phyloP scores from a whole-genome alignment of 2,329 filamentous ascomycete genomes.

The Aureobasidium vineae region DNA sequence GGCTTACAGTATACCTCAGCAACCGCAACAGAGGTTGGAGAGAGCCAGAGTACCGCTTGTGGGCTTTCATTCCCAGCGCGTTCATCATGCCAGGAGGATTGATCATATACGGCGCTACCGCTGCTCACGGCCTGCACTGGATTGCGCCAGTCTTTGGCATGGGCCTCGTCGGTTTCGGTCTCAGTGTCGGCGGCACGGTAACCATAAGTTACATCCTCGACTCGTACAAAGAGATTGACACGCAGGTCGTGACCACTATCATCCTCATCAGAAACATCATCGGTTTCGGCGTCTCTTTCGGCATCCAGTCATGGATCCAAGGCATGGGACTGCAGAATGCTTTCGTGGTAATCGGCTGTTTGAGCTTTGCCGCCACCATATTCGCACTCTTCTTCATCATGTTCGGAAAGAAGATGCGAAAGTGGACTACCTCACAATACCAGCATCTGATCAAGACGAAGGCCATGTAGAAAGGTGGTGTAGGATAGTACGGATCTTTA shows the following conservation, averaged over 20 bases:
- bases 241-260: constrained; percentile 29
- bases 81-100: constrained; percentile 30
- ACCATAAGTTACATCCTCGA: constrained; percentile 31
- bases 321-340: constrained; percentile 27
- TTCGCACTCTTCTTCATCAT: constrained; percentile 26
- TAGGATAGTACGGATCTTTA: neutral
- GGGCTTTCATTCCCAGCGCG: constrained; percentile 27
- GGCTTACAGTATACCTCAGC: constrained; percentile 30
- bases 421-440: constrained; percentile 22
- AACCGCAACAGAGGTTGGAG: constrained; percentile 32
- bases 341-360: constrained; percentile 27
- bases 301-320: constrained; percentile 27
- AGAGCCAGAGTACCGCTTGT: constrained; percentile 33
- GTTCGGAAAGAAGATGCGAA: constrained; percentile 27
- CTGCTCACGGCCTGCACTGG: constrained; percentile 30
- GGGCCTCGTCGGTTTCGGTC: constrained; percentile 30
- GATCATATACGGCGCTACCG: constrained; percentile 30
- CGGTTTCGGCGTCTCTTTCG: constrained; percentile 23
- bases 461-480: constrained; percentile 15
- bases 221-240: constrained; percentile 29
- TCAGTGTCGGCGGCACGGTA: constrained; percentile 27
- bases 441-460: constrained; percentile 6
- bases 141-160: constrained; percentile 30
- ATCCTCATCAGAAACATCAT: constrained; percentile 32
- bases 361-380: constrained; percentile 27